Evolutionary conservation across 1,139 yeast genomes (phyloP).

Genomic region (Debaryomycetaceae sp.): DNA sequence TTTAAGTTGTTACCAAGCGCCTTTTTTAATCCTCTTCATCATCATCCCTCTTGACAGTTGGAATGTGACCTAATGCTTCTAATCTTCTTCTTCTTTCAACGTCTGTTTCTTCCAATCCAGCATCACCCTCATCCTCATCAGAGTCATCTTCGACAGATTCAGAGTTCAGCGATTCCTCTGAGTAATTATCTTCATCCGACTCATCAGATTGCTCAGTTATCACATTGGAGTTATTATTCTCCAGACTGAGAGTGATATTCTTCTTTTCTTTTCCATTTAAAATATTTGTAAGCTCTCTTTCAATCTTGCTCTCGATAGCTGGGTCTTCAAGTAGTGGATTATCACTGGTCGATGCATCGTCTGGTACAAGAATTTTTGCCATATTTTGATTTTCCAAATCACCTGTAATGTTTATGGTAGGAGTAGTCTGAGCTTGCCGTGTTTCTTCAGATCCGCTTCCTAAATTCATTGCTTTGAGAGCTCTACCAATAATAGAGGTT

Average conservation of each 20-base stretch:
- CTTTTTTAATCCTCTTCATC: slow-evolving; percentile 64
- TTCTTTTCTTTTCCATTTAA: slow-evolving; percentile 10
- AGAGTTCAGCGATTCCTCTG: slow-evolving; percentile 4
- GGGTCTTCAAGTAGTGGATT: slow-evolving; percentile 16
- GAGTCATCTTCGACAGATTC: slow-evolving; percentile 6
- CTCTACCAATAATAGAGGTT: slow-evolving; percentile 37
- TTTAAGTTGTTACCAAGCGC: not conserved
- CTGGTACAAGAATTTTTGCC: slow-evolving; percentile 13
- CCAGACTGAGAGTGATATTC: slow-evolving; percentile 4
- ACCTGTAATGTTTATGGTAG: slow-evolving; percentile 4
- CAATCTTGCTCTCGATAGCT: slow-evolving; percentile 22
- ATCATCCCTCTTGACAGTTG: slow-evolving; percentile 41
- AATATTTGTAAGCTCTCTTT: slow-evolving; percentile 23
- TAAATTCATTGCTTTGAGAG: slow-evolving; percentile 52
- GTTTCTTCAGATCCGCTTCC: slow-evolving; percentile 17
- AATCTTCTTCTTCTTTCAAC: slow-evolving; percentile 74
- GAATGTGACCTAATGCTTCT: slow-evolving; percentile 69
- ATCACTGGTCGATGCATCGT: slow-evolving; percentile 17
- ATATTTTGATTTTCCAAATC: slow-evolving; percentile 6
- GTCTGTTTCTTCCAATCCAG: slow-evolving; percentile 52
- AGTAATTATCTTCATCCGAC: slow-evolving; percentile 7
- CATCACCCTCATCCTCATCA: slow-evolving; percentile 20
- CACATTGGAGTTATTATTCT: slow-evolving; percentile 11
- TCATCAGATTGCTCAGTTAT: slow-evolving; percentile 15
- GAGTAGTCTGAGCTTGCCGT: slow-evolving; percentile 6